Percentiles rank a stretch among this genome's conserved stretches.
phyloP scores from a whole-genome alignment of 2,329 filamentous ascomycete genomes.

The Scopulariopsis brevicaulis region DNA sequence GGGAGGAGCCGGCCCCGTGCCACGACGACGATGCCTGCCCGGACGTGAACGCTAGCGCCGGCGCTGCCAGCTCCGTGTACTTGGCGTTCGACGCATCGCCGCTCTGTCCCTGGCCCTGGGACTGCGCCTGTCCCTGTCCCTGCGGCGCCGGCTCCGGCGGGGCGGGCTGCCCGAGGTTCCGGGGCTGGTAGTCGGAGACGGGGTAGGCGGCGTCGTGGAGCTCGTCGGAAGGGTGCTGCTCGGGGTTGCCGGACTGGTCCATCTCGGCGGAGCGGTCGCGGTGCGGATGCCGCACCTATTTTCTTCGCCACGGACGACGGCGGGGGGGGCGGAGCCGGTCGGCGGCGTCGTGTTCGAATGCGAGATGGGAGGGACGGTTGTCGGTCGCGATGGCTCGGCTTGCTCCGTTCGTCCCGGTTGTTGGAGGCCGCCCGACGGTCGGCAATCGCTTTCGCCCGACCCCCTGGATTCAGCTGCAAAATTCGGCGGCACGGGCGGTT shows the following conservation, averaged over 20 bases:
- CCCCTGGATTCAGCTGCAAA: no score
- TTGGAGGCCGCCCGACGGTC: no score
- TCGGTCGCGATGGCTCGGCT: no score
- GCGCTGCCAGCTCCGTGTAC: conserved; percentile 2
- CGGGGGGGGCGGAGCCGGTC: not conserved
- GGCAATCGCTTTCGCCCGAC: no score
- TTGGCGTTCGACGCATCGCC: not conserved
- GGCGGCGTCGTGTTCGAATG: no score
- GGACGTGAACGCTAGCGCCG: conserved; percentile 2
- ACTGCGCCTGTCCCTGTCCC: no score
- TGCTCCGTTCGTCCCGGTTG: no score
- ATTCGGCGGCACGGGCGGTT: no score
- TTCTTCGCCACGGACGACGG: not conserved
- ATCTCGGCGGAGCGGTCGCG: conserved; percentile 1
- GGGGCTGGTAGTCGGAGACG: conserved; percentile 6
- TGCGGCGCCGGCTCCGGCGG: not conserved
- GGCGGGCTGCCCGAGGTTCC: not conserved
- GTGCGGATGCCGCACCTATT: not conserved
- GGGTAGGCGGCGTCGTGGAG: conserved; percentile 8
- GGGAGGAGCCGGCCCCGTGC: conserved; percentile 1
- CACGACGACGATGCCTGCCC: conserved; percentile 3
- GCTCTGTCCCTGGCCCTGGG: not conserved
- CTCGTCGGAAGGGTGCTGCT: conserved; percentile 7
- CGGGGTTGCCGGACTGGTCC: conserved; percentile 2
- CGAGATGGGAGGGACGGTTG: no score